These are phyloP conservation scores for Chrysochromulina tobinii DNA, from an alignment of 78 protist genomes.

Conservation along the genomic window DNA sequence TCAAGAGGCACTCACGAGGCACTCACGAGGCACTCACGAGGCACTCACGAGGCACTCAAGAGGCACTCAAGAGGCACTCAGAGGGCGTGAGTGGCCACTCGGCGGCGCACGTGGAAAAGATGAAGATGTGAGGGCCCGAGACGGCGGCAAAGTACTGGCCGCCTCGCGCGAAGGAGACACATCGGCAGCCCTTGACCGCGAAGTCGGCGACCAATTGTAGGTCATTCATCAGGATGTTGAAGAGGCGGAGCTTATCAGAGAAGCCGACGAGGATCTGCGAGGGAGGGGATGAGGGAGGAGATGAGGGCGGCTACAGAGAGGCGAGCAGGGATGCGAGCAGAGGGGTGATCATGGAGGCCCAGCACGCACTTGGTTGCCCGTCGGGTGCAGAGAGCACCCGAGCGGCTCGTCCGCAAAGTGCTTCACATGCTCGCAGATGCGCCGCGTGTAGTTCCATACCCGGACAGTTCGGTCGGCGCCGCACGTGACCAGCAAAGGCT, in stretches of 20 bases:
- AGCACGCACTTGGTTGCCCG: conserved; percentile 33
- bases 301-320: too few species aligned
- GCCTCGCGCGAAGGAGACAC: conserved; percentile 33
- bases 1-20: too few species aligned
- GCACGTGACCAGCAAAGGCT: conserved; percentile 49
- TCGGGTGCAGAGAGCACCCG: conserved; percentile 33
- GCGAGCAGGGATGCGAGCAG: too few species aligned
- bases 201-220: background rate
- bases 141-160: conserved; percentile 40
- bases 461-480: conserved; percentile 35
- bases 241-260: conserved; percentile 11
- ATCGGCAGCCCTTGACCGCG: conserved; percentile 23
- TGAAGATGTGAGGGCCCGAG: background rate
- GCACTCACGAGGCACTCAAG: too few species aligned
- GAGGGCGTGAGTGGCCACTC: background rate
- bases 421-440: background rate
- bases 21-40: too few species aligned
- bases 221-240: conserved; percentile 22
- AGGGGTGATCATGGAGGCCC: background rate
- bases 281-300: background rate
- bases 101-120: conserved; percentile 25
- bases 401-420: conserved; percentile 4
- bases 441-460: conserved; percentile 35
- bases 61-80: too few species aligned
- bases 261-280: background rate